A percentile compares a stretch with the other conserved stretches of the same genome.
Evolutionary conservation across 1,284 basidiomycete species (phyloP).

Genomic region (Sporisorium scitamineum): DNA sequence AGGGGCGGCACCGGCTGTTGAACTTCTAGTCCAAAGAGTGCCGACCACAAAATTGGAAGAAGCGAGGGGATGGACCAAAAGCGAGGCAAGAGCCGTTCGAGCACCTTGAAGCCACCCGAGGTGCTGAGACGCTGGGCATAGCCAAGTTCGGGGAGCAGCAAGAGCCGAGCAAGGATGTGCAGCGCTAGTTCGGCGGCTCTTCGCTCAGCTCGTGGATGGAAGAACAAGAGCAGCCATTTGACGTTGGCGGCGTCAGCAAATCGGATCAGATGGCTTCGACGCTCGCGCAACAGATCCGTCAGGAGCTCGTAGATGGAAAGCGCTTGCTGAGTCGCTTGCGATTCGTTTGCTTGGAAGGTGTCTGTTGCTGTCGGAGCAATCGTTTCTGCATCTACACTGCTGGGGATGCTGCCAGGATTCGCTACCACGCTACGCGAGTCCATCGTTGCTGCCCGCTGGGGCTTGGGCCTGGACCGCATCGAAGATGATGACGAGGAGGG

Average conservation of each 20-base stretch:
- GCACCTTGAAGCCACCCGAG: conserved; percentile 79
- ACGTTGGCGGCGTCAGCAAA: conserved; percentile 47
- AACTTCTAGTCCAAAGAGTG: conserved; percentile 74
- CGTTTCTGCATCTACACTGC: not conserved
- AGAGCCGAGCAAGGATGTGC: conserved; percentile 43
- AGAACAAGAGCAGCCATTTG: conserved; percentile 62
- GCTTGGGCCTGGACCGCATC: conserved; percentile 5
- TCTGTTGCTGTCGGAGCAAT: not conserved
- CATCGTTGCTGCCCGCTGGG: conserved; percentile 14
- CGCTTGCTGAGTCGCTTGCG: conserved; percentile 14
- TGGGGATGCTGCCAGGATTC: no score
- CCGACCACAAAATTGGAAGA: conserved; percentile 75
- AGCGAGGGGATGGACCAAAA: conserved; percentile 76
- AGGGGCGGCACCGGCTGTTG: conserved; percentile 72
- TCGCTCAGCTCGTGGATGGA: conserved; percentile 55
- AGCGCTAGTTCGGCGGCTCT: conserved; percentile 45
- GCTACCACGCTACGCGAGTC: not conserved
- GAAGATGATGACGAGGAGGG: not conserved
- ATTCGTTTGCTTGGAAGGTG: not conserved
- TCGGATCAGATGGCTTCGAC: conserved; percentile 39
- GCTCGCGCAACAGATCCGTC: conserved; percentile 39
- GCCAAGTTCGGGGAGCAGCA: conserved; percentile 24
- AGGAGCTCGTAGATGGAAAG: conserved; percentile 51
- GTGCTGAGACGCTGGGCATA: conserved; percentile 74
- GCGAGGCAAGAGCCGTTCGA: conserved; percentile 79